Percentiles rank a stretch among this genome's conserved stretches.
phyloP scores from a whole-genome alignment of 2,329 filamentous ascomycete species.

The Trichoderma guizhouense region DNA sequence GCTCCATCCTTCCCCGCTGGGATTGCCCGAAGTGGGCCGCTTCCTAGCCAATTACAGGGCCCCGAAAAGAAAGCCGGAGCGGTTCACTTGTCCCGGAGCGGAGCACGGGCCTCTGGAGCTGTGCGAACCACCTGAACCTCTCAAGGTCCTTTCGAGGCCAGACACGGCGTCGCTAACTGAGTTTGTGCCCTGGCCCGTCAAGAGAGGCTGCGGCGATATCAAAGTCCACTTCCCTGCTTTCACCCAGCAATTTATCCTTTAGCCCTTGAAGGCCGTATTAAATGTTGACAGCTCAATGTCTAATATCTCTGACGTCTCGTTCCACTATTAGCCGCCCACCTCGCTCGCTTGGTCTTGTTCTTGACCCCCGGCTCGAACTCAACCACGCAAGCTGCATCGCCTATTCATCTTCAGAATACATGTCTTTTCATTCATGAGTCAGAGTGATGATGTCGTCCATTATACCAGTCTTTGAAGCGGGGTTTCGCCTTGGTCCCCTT shows the following conservation, averaged over 20 bases:
- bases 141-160: not conserved
- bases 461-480: not conserved
- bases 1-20: not conserved
- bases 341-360: not conserved
- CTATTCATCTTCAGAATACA: not conserved
- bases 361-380: not conserved
- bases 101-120: not conserved
- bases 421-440: not conserved
- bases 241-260: not conserved
- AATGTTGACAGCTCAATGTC: not conserved
- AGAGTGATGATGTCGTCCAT: not conserved
- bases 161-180: not conserved
- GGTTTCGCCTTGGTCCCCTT: not conserved
- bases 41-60: not conserved
- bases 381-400: not conserved
- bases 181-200: not conserved
- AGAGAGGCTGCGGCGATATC: not conserved
- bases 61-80: constrained; percentile 12
- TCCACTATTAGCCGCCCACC: not conserved
- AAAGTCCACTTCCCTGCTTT: not conserved
- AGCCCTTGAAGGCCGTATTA: not conserved
- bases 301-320: not conserved
- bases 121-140: not conserved
- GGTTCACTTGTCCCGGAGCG: not conserved
- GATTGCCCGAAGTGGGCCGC: not conserved